Percentiles rank a stretch among this genome's conserved stretches.
Conservation (phyloP, 169 alveolate genomes). For the Besnoitia besnoiti region DNA sequence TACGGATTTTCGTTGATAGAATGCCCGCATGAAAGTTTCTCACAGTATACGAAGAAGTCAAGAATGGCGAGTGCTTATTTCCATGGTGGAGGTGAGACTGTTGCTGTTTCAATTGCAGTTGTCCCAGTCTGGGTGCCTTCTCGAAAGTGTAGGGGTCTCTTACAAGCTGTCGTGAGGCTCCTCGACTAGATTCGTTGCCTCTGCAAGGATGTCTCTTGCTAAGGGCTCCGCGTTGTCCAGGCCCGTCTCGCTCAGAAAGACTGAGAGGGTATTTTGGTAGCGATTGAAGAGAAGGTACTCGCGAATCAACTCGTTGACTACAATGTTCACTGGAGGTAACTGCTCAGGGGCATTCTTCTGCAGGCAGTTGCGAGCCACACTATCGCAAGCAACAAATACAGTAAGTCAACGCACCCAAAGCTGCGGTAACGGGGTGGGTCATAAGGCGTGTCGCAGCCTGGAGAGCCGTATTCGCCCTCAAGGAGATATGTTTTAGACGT, state of each 20-base stretch:
- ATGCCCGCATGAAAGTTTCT: too few relatives aligned
- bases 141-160: background rate
- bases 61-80: too few relatives aligned
- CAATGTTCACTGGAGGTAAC: background rate
- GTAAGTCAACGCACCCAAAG: too few relatives aligned
- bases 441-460: too few relatives aligned
- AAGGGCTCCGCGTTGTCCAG: background rate
- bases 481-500: too few relatives aligned
- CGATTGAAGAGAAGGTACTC: slow-evolving; percentile 50
- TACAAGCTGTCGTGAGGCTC: background rate
- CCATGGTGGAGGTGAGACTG: too few relatives aligned
- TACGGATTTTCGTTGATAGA: too few relatives aligned
- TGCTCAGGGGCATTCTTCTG: background rate
- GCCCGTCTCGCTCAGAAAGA: slow-evolving; percentile 45
- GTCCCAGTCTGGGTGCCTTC: too few relatives aligned
- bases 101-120: too few relatives aligned
- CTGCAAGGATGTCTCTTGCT: background rate
- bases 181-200: background rate
- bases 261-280: slow-evolving; percentile 42
- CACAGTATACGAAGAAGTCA: too few relatives aligned
- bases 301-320: slow-evolving; percentile 24
- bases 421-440: too few relatives aligned
- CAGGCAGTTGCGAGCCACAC: background rate
- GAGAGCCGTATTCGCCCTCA: too few relatives aligned
- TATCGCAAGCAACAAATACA: background rate